These are phyloP conservation scores for Fusarium neocosmosporiellum DNA, from an alignment of 2,329 filamentous ascomycete species.

Conservation along the genomic window DNA sequence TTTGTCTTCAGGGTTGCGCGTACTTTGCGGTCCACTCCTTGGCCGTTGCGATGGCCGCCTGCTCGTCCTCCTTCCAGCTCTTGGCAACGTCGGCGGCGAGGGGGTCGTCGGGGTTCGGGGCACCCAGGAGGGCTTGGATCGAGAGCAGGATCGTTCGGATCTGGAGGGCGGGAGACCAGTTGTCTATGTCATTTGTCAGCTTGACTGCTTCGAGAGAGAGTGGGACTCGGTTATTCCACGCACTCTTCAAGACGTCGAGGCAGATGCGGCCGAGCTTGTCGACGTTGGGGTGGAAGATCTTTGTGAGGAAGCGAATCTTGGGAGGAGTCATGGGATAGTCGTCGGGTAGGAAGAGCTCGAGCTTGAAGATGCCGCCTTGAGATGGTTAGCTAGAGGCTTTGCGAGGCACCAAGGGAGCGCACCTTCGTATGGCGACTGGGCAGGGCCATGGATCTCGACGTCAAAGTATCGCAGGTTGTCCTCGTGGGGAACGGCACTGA, in stretches of 20 bases:
- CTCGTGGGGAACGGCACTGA: constrained; percentile 94
- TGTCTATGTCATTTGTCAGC: constrained; percentile 69
- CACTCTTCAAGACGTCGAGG: constrained; percentile 96
- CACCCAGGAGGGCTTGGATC: constrained; percentile 95
- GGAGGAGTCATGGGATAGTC: constrained; percentile 99
- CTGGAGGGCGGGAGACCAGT: constrained; percentile 98
- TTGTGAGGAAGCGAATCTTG: constrained; percentile 97
- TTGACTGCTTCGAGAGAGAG: neutral
- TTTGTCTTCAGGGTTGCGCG: constrained; percentile 63
- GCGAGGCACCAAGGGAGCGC: constrained; percentile 37
- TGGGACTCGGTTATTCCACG: constrained; percentile 40
- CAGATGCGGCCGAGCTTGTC: constrained; percentile 98
- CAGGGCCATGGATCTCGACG: constrained; percentile 93
- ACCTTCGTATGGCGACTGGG: constrained; percentile 96
- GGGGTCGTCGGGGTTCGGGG: constrained; percentile 98
- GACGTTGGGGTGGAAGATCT: constrained; percentile 99
- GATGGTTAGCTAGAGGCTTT: constrained; percentile 10
- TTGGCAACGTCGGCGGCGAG: constrained; percentile 97
- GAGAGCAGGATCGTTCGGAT: constrained; percentile 99
- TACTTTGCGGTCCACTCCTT: constrained; percentile 91
- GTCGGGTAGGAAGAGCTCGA: constrained; percentile 96
- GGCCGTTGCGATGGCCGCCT: constrained; percentile 90
- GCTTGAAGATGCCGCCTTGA: constrained; percentile 86
- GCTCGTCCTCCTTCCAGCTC: constrained; percentile 97
- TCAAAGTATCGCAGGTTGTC: constrained; percentile 99